A percentile compares a stretch with the other conserved stretches of the same genome.
Conservation (phyloP, 495 filamentous ascomycete genomes). For the Annulohypoxylon moriforme region DNA sequence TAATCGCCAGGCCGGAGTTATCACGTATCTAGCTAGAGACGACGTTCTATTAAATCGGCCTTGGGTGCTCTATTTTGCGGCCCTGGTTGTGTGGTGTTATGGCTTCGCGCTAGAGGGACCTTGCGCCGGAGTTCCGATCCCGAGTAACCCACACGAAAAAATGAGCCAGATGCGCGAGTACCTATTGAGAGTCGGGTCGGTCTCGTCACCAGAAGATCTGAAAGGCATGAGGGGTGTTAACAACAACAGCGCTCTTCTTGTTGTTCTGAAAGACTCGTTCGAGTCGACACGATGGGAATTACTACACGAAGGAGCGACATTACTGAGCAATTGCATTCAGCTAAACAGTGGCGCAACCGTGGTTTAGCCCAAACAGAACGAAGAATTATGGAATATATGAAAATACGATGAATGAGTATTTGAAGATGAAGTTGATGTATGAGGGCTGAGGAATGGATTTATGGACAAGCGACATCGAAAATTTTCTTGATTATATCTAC, state of each 20-base stretch:
- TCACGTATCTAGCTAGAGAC: constrained; percentile 82
- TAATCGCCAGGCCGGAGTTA: constrained; percentile 49
- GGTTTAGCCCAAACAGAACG: constrained; percentile 6
- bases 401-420: constrained; percentile 35
- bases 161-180: constrained; percentile 83
- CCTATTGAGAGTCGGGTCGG: constrained; percentile 75
- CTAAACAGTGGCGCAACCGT: constrained; percentile 57
- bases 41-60: constrained; percentile 92
- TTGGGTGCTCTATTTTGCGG: constrained; percentile 97
- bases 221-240: constrained; percentile 80
- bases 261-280: constrained; percentile 86
- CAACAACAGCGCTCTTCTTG: constrained; percentile 81
- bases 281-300: constrained; percentile 89
- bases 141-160: constrained; percentile 70
- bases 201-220: constrained; percentile 84
- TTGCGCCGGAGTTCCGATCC: constrained; percentile 60
- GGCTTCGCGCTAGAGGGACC: constrained; percentile 92
- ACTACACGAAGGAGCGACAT: constrained; percentile 81
- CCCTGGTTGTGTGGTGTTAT: constrained; percentile 94
- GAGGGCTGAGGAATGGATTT: constrained; percentile 23
- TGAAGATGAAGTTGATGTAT: constrained; percentile 33
- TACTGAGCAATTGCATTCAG: constrained; percentile 82
- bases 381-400: constrained; percentile 21
- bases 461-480: constrained; percentile 34
- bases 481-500: constrained; percentile 36